Conservation (phyloP, 2,329 filamentous ascomycete genomes). For the Rhynchosporium graminicola region DNA sequence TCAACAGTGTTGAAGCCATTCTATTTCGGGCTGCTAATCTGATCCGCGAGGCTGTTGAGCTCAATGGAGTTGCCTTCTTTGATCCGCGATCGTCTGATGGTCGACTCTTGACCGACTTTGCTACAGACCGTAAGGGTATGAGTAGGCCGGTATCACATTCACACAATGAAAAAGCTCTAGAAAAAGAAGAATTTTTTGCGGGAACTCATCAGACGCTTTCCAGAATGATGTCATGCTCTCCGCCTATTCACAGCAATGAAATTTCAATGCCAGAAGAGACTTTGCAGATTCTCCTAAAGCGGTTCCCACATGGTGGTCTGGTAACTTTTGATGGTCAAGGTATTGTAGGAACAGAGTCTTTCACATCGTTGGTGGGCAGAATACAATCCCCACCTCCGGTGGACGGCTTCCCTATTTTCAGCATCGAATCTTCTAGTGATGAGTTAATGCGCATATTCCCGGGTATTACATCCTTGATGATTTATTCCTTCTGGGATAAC, state of each 20-base stretch:
- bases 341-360: background rate
- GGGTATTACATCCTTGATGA: constrained; percentile 11
- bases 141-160: background rate
- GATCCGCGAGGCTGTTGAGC: constrained; percentile 15
- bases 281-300: background rate
- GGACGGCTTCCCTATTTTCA: background rate
- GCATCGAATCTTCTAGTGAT: background rate
- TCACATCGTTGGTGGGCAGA: background rate
- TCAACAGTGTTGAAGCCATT: background rate
- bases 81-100: constrained; percentile 12
- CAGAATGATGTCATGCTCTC: constrained; percentile 6
- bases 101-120: background rate
- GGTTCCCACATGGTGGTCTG: background rate
- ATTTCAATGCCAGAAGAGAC: background rate
- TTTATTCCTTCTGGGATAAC: constrained; percentile 14
- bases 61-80: constrained; percentile 15
- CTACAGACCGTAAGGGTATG: background rate
- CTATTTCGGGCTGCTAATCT: constrained; percentile 15
- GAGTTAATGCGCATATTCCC: background rate
- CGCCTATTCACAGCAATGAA: background rate
- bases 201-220: constrained; percentile 1
- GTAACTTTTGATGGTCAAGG: background rate
- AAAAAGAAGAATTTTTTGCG: too few species aligned
- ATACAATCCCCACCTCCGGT: background rate
- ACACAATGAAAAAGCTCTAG: background rate